Conservation (phyloP, 164 flowering plant genomes). For the Pachysandra terminalis region DNA sequence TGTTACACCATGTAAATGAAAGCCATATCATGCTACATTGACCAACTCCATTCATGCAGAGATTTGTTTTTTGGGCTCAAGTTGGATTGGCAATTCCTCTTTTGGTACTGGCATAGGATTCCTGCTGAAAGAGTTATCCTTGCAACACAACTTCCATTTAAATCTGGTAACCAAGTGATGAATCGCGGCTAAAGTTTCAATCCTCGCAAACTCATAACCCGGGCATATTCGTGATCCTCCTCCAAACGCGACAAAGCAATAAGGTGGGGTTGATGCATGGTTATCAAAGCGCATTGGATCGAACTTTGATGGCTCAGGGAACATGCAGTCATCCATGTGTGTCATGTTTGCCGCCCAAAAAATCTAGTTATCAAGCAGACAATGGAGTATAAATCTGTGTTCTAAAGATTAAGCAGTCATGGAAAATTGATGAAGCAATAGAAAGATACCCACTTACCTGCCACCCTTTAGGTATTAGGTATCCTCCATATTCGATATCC, state of each 20-base stretch:
- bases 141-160: conserved; percentile 23
- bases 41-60: too few relatives aligned
- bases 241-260: conserved; percentile 43
- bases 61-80: conserved; percentile 26
- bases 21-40: too few relatives aligned
- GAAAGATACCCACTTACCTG: conserved; percentile 30
- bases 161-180: conserved; percentile 37
- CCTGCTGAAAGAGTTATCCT: conserved; percentile 29
- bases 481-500: conserved; percentile 55
- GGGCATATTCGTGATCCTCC: conserved; percentile 49
- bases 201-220: conserved; percentile 47
- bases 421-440: neutral
- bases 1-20: too few relatives aligned
- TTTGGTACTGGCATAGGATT: conserved; percentile 38
- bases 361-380: conserved; percentile 15
- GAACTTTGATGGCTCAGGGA: conserved; percentile 42
- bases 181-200: conserved; percentile 34
- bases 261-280: conserved; percentile 38
- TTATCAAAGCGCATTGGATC: conserved; percentile 45
- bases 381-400: too few relatives aligned
- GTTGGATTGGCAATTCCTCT: conserved; percentile 35
- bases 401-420: too few relatives aligned
- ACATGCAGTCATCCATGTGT: conserved; percentile 42
- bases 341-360: conserved; percentile 41
- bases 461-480: conserved; percentile 72